Evolutionary conservation across 306 rosid species (phyloP).

Genomic region (Abrus precatorius): DNA sequence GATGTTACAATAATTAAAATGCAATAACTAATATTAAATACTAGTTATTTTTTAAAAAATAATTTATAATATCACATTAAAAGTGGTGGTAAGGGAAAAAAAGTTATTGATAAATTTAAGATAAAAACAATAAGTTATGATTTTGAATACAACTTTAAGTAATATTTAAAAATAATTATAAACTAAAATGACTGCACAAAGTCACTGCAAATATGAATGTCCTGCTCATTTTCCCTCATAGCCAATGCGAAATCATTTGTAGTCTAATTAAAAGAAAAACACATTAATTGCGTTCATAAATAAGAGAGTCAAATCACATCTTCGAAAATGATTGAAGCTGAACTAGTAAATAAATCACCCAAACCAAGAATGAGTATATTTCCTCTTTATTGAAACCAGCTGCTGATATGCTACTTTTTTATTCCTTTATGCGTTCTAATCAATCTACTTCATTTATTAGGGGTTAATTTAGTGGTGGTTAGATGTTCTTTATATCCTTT

Average conservation of each 20-base stretch:
- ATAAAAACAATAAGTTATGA: too few species aligned
- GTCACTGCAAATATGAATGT: neutral
- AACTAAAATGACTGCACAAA: too few species aligned
- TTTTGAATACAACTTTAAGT: too few species aligned
- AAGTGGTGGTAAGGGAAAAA: too few species aligned
- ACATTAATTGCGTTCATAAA: conserved; percentile 7
- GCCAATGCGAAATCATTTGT: neutral
- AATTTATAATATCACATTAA: too few species aligned
- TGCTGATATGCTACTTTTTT: conserved; percentile 11
- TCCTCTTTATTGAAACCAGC: neutral
- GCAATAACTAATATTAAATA: too few species aligned
- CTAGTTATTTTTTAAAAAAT: too few species aligned
- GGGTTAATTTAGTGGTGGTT: conserved; percentile 27
- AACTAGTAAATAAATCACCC: conserved; percentile 19
- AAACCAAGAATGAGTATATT: conserved; percentile 32
- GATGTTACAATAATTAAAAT: too few species aligned
- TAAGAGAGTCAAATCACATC: conserved; percentile 28
- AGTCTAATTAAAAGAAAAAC: neutral
- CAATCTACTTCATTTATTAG: neutral
- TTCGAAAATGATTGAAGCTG: conserved; percentile 7
- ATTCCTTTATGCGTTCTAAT: conserved; percentile 11
- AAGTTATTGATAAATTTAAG: too few species aligned
- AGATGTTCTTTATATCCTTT: conserved; percentile 13
- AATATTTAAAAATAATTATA: too few species aligned
- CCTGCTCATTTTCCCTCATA: neutral